Base-by-base conservation (phyloP, 1,139 yeast genomes). In the Hyphopichia buzzinii region DNA sequence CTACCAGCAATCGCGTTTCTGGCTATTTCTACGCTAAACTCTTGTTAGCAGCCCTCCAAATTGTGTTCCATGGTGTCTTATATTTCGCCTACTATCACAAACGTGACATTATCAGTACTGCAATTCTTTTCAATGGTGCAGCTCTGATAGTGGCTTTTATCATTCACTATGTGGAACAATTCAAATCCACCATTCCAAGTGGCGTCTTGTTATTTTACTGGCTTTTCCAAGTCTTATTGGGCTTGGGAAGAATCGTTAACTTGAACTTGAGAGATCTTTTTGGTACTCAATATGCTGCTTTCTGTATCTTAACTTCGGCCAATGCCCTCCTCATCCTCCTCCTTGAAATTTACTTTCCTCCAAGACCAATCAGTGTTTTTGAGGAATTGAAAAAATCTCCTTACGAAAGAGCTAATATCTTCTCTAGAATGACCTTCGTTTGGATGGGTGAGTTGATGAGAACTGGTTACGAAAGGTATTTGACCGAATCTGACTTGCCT, bases 391-490 rank as follows among this genome's bases (percentile, higher is more conserved):
- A 61, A 24, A 72, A 67, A 36, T 57, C 73, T 44, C 95, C 97
- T 3, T 81, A 77, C 44, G 97, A 90, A 50, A 64, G 64, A 26
- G 95, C 99, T 10, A 85, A 90, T 54, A 65, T 89, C 17, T 89
- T 90, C 52, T 80, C 95, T 13, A 74, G 77, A 42, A 67, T 94
- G 40, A 81, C 95, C 0, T 92, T 92, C 58, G 69, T 79, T 29
- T 92, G 99, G 99, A 85, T 92, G 95, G 79, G 90, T 2, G 86
- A 83, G 4, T 68, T 92, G 54, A 90, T 92, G 96, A 81, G 73
- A 54, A 76, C 75, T 40, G 99, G 99, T 17, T 87, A 85, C 54
- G 61, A 70, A 21, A 81, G 83, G 39, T 92, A 63, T 55, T 70
- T 92, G 47, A 75, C 82, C 8, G 92, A 85, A 52, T 66, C 68